Evolutionary conservation across 2,329 filamentous ascomycete genomes (phyloP).

Genomic region (Pseudocercospora ulei): DNA sequence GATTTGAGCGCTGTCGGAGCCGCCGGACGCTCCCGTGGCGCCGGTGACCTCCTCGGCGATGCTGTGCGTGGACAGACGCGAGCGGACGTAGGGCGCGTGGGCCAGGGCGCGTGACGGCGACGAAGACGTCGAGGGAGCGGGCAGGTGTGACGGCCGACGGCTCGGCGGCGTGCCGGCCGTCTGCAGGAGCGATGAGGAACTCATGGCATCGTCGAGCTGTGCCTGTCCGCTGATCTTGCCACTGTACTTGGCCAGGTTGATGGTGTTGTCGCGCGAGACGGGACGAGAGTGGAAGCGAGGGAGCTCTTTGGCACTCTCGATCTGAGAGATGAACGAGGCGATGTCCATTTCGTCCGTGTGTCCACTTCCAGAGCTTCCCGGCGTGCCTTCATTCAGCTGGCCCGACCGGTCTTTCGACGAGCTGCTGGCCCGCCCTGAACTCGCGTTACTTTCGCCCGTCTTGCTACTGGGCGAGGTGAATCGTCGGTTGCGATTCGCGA

Average conservation of each 20-base stretch:
- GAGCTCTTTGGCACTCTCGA: constrained; percentile 81
- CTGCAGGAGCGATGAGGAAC: constrained; percentile 75
- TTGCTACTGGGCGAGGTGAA: constrained; percentile 63
- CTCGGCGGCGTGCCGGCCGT: constrained; percentile 69
- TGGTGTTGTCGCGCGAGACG: constrained; percentile 47
- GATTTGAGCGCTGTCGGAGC: constrained; percentile 20
- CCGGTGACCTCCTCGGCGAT: constrained; percentile 51
- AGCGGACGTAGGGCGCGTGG: constrained; percentile 87
- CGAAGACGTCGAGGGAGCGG: constrained; percentile 66
- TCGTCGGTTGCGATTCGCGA: constrained; percentile 71
- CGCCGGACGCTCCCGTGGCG: constrained; percentile 24
- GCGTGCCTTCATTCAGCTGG: constrained; percentile 52
- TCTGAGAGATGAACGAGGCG: constrained; percentile 77
- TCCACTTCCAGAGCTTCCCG: constrained; percentile 55
- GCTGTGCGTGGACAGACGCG: constrained; percentile 82
- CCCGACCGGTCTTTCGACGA: constrained; percentile 43
- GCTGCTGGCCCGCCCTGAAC: constrained; percentile 70
- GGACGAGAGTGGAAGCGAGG: constrained; percentile 58
- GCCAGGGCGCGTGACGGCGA: constrained; percentile 80
- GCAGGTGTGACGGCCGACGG: constrained; percentile 59
- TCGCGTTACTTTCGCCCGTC: constrained; percentile 62
- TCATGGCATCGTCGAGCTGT: constrained; percentile 79
- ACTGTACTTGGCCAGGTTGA: constrained; percentile 58
- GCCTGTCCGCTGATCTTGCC: constrained; percentile 76
- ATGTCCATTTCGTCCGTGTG: constrained; percentile 79